Base-by-base conservation (phyloP, 768 basidiomycete genomes). In the Trametopsis cervina region DNA sequence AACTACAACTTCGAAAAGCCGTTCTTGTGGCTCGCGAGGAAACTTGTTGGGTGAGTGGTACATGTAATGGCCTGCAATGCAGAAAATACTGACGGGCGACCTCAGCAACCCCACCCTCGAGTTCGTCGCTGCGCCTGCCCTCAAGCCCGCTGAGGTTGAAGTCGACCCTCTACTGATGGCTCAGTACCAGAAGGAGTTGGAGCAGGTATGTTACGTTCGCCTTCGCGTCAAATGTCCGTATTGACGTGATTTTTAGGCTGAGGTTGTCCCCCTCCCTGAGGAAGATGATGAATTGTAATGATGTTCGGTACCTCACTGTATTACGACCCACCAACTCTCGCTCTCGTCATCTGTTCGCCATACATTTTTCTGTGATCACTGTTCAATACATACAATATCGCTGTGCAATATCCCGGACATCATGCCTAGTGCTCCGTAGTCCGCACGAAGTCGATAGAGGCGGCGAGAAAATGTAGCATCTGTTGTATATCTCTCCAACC, bases 1-100 rank as follows among this genome's bases (percentile, higher is more conserved):
- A 99, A 99, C 78, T 99, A 98, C 70, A 99, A 99, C 77, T 98
- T 98, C 64, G 96, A 99, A 72, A 97, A 97, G 69, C 96, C 96
- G 42, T 98, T 99, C 90, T 79, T 99, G 55, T 98, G 96, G 96
- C 78, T 98, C 66, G 94, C 91, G 50, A 82, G 92, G 74, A 99
- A 98, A 74, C 78, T 99, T 54, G 94, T 95, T 55, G 95, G 93
- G 91, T 92, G 60, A 53, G 89, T 75, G 4, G 33, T 12, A 5
- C 15, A n/a, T n/a, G n/a, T n/a, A n/a, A n/a, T n/a, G n/a, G n/a
- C n/a, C n/a, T n/a, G n/a, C n/a, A n/a, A n/a, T n/a, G n/a, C n/a
- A n/a, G n/a, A n/a, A n/a, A n/a, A n/a, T n/a, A n/a, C n/a, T n/a
- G n/a, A n/a, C n/a, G n/a, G n/a, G n/a, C n/a, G n/a, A n/a, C n/a